Evolutionary conservation across 129 eudicot species (phyloP), one percentile per base, ranked within the genome.

Genomic region (Tagetes patula): DNA sequence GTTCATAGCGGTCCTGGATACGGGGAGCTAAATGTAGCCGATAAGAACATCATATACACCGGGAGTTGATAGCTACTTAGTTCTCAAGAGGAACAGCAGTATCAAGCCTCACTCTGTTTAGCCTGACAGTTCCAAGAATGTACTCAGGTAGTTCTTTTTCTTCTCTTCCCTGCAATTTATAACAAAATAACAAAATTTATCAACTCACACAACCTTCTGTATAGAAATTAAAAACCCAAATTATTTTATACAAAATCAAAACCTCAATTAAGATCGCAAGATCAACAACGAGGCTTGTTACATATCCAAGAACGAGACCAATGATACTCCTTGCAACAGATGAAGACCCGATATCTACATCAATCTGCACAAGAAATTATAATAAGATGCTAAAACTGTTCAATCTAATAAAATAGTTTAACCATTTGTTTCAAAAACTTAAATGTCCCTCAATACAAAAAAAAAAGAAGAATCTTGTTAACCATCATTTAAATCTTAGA

Each of bases 311-410:
- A 72, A 95, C 99, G 40, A 95, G 90, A 52, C 99, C 91, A 11
- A 95, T 85, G 67, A 95, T 96, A 75, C 97, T 80, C 85, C 88
- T 86, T 38, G 99, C 99, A 46, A 95, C 99, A 0, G 99, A 86
- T 56, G 99, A 95, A 39, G 99, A 95, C 33, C 99, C 99, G 71
- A 95, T 95, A 75, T 95, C 99, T 62, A 95, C 97, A 86, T 91
- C 99, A 84, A 95, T 84, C 99, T 95, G 96, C 86, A 78, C 52
- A 72, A 54, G 31, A 33, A 45, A 59, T 30, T 11, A 38, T 8
- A 10, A 31, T 10, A 46, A 48, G 45, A 20, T 2, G 5, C 31
- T 8, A 41, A 13, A 49, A 31, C 8, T 40, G 32, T 7, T 65
- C 59, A 39, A 41, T 66, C 65, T 40, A 32, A 56, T 53, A 39